Evolutionary conservation across 2,329 filamentous ascomycete species (phyloP), one percentile per base, ranked within the genome.

Genomic region (Aspergillus neoniger): DNA sequence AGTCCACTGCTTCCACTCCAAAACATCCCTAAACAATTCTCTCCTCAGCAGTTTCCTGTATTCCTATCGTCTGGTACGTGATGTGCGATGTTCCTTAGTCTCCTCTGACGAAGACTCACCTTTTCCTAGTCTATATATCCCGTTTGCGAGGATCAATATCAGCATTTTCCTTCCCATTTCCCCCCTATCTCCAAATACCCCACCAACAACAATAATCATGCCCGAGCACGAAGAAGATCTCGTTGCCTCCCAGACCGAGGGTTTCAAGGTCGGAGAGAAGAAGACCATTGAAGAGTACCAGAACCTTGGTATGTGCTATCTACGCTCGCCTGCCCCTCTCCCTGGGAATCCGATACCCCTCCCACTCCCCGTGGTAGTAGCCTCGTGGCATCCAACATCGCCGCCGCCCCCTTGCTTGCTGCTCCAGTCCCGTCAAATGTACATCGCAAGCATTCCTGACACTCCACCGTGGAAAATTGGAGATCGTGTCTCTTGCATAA

Each of bases 261-360:
- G 94, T 76, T 98, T 97, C 89, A 97, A 96, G 87, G 90, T 97
- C 75, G 93, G 92, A 69, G 92, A 97, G 86, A 97, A 97, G 89
- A 96, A 98, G 86, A 96, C 91, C 70, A 85, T 99, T 74, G 91
- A 94, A 66, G 91, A 97, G 79, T 97, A 97, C 81, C 86, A 94
- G 75, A 85, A 96, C 78, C 90, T 99, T 81, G 95, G 92, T 96
- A 83, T 74, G 91, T 69, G 47, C 51, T 32, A 39, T 38, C 36
- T 38, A 39, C 6, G 10, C 17, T 36, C 10, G 25, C 44, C 41
- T 14, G 14, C 38, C 23, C 25, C 19, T 19, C 39, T 36, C 44
- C 30, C 55, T 50, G 48, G 49, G 25, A 39, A 50, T 28, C 19
- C 36, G 41, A 8, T 47, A 30, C 30, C 38, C 43, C 21, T 49